Conservation (phyloP, 2,329 filamentous ascomycete species). For the Sarocladium kiliense region DNA sequence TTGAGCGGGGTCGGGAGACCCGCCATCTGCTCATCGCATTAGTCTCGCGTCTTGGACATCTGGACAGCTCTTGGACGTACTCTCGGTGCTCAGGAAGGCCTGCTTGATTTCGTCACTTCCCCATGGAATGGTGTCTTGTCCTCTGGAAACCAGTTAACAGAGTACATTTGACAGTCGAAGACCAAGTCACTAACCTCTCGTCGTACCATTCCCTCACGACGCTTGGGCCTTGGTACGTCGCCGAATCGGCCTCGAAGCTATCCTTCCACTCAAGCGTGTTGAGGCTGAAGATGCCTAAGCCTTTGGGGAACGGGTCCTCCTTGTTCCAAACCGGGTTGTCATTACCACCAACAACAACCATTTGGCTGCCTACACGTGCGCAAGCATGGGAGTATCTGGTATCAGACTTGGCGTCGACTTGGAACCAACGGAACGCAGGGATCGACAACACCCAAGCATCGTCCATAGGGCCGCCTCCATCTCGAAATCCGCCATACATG, state of each 20-base stretch:
- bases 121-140: conserved; percentile 5
- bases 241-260: conserved; percentile 1
- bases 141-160: neutral
- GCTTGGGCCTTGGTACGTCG: neutral
- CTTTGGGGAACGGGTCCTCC: conserved; percentile 3
- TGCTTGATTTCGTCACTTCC: conserved; percentile 5
- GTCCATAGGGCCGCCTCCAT: neutral
- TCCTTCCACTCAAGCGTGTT: conserved; percentile 7
- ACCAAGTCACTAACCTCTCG: neutral
- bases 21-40: neutral
- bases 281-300: neutral
- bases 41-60: neutral
- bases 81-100: neutral
- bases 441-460: conserved; percentile 8
- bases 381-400: neutral
- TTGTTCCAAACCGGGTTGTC: conserved; percentile 5
- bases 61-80: neutral
- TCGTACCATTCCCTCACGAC: conserved; percentile 1
- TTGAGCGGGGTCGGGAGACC: neutral
- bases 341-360: conserved; percentile 7
- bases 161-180: neutral
- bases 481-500: conserved; percentile 6
- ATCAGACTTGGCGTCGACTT: neutral
- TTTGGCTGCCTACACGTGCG: conserved; percentile 1
- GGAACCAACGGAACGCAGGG: conserved; percentile 8